These are phyloP conservation scores for Leptographium wingfieldii DNA, from an alignment of 2,329 filamentous ascomycete genomes.

Conservation along the genomic window DNA sequence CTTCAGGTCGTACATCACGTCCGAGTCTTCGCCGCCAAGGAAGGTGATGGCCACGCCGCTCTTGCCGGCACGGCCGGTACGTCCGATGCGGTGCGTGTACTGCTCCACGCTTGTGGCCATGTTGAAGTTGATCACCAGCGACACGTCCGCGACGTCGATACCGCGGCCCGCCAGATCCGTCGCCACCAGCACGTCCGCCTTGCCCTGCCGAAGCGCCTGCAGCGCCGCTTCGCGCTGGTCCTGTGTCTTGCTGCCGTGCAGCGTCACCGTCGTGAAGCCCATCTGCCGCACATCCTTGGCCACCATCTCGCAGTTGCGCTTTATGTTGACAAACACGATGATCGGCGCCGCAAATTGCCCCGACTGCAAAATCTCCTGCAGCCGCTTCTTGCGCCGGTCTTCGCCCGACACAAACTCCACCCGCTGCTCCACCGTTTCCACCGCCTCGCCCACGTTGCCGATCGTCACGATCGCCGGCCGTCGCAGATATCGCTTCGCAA, in stretches of 20 bases:
- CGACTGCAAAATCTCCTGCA: constrained; percentile 77
- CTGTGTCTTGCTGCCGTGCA: constrained; percentile 94
- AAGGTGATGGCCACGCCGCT: constrained; percentile 94
- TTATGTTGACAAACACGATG: constrained; percentile 99
- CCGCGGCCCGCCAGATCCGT: constrained; percentile 92
- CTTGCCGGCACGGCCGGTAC: constrained; percentile 95
- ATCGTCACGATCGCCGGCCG: constrained; percentile 90
- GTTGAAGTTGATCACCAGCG: constrained; percentile 95
- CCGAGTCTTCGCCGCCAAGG: constrained; percentile 76
- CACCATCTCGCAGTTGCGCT: constrained; percentile 93
- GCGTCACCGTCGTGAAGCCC: constrained; percentile 78
- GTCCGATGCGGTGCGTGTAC: constrained; percentile 93
- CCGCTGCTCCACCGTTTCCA: constrained; percentile 94
- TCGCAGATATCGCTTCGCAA: constrained; percentile 92
- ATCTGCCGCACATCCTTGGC: constrained; percentile 88
- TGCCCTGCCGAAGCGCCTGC: constrained; percentile 66
- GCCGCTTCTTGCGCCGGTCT: constrained; percentile 90
- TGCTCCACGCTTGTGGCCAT: constrained; percentile 89
- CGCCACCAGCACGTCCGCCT: constrained; percentile 80
- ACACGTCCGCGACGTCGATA: constrained; percentile 94
- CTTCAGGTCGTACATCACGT: constrained; percentile 87
- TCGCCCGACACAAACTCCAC: constrained; percentile 86
- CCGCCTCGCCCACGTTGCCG: constrained; percentile 86
- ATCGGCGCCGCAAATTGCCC: constrained; percentile 77
- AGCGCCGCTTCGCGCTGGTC: constrained; percentile 94